Conservation (phyloP, 352 stramenopile species). For the Globisporangium cystogenes region DNA sequence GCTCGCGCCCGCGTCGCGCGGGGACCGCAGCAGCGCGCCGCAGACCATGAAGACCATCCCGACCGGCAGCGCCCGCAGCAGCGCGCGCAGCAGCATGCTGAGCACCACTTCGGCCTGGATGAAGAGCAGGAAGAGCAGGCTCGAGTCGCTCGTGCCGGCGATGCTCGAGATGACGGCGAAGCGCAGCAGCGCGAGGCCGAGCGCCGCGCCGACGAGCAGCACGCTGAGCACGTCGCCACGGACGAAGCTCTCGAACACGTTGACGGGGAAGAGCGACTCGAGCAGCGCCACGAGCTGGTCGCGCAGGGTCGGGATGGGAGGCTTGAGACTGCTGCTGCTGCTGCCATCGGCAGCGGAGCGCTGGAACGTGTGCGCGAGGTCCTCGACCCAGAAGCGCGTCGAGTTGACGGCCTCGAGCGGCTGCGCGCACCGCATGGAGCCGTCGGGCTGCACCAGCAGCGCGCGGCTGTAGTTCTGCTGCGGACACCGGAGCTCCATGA, state of each 20-base stretch:
- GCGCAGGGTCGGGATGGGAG: slow-evolving; percentile 18
- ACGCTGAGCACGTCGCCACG: slow-evolving; percentile 32
- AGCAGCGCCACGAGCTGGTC: slow-evolving; percentile 23
- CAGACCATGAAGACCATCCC: slow-evolving; percentile 39
- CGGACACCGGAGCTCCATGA: slow-evolving; percentile 18
- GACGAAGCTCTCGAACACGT: slow-evolving; percentile 19
- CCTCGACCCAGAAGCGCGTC: slow-evolving; percentile 43
- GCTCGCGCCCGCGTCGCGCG: slow-evolving; percentile 7
- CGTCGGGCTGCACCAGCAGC: slow-evolving; percentile 31
- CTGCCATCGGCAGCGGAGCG: not conserved
- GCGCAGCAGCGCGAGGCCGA: slow-evolving; percentile 25
- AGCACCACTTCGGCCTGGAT: slow-evolving; percentile 35
- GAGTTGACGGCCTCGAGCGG: slow-evolving; percentile 18
- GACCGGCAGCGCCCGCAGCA: slow-evolving; percentile 35
- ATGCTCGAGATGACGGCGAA: slow-evolving; percentile 13
- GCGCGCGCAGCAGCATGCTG: slow-evolving; percentile 28
- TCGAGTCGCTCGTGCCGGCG: slow-evolving; percentile 17
- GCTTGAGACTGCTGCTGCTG: slow-evolving; percentile 10
- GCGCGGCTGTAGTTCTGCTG: slow-evolving; percentile 7
- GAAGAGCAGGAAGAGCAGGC: slow-evolving; percentile 40
- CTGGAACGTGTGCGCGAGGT: slow-evolving; percentile 27
- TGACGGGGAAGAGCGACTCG: slow-evolving; percentile 28
- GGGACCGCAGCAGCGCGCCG: slow-evolving; percentile 26
- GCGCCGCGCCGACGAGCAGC: slow-evolving; percentile 21
- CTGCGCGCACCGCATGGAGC: slow-evolving; percentile 23